Conservation (phyloP, 441 rosid genomes). For the Erodium moschatum region DNA sequence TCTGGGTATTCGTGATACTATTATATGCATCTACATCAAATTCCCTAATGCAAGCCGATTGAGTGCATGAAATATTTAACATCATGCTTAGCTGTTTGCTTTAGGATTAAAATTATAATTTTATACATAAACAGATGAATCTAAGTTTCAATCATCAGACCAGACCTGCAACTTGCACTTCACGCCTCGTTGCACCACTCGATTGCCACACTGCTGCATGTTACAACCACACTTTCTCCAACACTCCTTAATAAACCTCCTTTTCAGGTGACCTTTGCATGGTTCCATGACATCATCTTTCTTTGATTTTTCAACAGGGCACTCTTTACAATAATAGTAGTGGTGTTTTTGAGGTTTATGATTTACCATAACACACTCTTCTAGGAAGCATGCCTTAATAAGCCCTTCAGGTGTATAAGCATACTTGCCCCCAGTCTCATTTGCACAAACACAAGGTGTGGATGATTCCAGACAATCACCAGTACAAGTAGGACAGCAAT, state of each 20-base stretch:
- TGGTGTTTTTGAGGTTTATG: constrained; percentile 46
- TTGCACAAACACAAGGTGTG: constrained; percentile 48
- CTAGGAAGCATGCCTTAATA: constrained; percentile 50
- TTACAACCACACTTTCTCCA: constrained; percentile 86
- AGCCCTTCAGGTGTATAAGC: constrained; percentile 54
- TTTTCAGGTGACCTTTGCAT: constrained; percentile 81
- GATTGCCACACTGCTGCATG: constrained; percentile 61
- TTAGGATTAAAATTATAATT: neutral
- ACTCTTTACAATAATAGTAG: constrained; percentile 46
- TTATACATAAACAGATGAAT: constrained; percentile 12
- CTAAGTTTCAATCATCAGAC: neutral
- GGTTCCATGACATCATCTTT: constrained; percentile 44
- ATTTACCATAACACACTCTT: constrained; percentile 48
- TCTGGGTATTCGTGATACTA: neutral
- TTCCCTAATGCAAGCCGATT: neutral
- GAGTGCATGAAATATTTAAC: constrained; percentile 7
- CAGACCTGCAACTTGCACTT: constrained; percentile 64
- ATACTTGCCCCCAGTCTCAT: constrained; percentile 34
- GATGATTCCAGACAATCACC: constrained; percentile 60
- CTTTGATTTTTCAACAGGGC: constrained; percentile 62
- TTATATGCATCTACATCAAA: neutral
- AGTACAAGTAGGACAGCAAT: constrained; percentile 57
- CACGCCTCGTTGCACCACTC: constrained; percentile 83
- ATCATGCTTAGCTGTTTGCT: constrained; percentile 2
- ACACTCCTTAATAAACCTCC: constrained; percentile 71